Conservation (phyloP, 129 eudicot species). For the Ambrosia artemisiifolia region DNA sequence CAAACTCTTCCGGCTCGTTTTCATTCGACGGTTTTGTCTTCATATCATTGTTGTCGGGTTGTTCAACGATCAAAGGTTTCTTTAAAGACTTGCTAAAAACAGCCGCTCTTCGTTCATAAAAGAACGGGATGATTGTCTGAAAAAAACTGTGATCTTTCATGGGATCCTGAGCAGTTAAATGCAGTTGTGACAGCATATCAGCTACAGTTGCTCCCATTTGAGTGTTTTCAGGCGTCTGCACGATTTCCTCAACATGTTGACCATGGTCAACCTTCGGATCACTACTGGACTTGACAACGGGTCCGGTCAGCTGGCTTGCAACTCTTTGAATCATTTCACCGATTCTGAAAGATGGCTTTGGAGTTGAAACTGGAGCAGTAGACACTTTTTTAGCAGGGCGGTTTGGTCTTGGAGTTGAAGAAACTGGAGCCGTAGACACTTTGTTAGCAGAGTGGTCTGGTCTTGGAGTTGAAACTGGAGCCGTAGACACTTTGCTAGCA, state of each 20-base stretch:
- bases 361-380: conserved; percentile 31
- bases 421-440: conserved; percentile 29
- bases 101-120: conserved; percentile 56
- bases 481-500: conserved; percentile 33
- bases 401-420: conserved; percentile 49
- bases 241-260: conserved; percentile 23
- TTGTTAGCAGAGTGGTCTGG: conserved; percentile 38
- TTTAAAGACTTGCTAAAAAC: conserved; percentile 38
- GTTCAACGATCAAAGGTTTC: conserved; percentile 26
- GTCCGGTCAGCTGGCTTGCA: conserved; percentile 83
- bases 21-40: conserved; percentile 41
- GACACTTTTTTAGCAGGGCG: conserved; percentile 50
- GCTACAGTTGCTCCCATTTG: conserved; percentile 42
- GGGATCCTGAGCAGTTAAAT: conserved; percentile 66
- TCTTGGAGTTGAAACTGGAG: conserved; percentile 40
- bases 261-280: conserved; percentile 29
- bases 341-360: conserved; percentile 75
- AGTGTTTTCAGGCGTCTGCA: conserved; percentile 30
- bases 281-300: conserved; percentile 17
- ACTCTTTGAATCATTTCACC: conserved; percentile 78
- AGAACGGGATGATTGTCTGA: conserved; percentile 42
- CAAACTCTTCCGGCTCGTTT: conserved; percentile 39
- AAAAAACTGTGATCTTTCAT: conserved; percentile 43
- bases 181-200: conserved; percentile 65
- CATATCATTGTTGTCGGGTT: conserved; percentile 25